Base-by-base conservation (phyloP, 352 stramenopile genomes). In the Globisporangium spinosum region DNA sequence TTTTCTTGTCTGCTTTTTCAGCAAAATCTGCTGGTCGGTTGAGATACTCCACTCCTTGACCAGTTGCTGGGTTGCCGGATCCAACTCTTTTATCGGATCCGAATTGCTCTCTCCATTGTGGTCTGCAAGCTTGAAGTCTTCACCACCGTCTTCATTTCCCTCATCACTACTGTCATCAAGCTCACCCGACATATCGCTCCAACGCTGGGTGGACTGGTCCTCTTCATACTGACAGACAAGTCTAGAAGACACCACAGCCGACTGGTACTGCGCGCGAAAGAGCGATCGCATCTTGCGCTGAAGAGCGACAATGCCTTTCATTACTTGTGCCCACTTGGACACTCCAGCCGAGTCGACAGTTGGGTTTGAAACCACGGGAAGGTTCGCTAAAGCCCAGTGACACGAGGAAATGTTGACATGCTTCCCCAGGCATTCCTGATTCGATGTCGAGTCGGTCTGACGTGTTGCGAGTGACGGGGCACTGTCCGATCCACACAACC, bases 1-100 rank as follows among this genome's bases (percentile, higher is more conserved):
- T 43, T 71, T 76, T 65, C 77, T 79, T 1, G 84, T 86, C 53
- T 90, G 82, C 62, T 91, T 91, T n/a, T 77, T 72, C 66, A 89
- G 69, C 15, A 96, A 65, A 45, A 94, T 77, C 9, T 83, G 70
- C 29, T 94, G 83, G 40, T 93, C 83, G 15, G 82, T 90, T 49
- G 77, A 90, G 4, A 77, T 65, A 58, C 70, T 77, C 72, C 85
- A 81, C 15, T 78, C 65, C 34, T 77, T 72, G 10, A 89, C 49
- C 12, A 91, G 49, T 45, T 67, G 13, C 34, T 51, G 56, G 17
- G 51, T n/a, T 17, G 34, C 40, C 15, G 7, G 15, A 22, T 67
- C 60, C 53, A 71, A 49, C 2, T 49, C 22, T 13, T 54, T n/a
- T 10, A 64, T 20, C 7, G 43, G 7, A 12, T 17, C 61, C 7